Conservation (phyloP, 352 stramenopile genomes). For the Peronosclerospora sorghi region DNA sequence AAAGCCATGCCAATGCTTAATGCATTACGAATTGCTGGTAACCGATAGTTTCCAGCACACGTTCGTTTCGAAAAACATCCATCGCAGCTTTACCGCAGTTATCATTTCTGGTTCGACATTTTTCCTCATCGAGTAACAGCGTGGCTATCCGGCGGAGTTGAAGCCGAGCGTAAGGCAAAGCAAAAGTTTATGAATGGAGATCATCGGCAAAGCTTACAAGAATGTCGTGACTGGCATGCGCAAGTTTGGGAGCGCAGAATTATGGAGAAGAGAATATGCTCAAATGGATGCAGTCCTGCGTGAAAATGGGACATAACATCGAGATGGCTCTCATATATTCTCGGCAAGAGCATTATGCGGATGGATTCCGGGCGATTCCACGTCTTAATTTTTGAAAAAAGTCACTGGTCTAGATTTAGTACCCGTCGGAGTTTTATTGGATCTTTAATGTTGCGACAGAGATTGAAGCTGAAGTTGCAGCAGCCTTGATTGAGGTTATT, state of each 20-base stretch:
- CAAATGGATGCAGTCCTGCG: slow-evolving; percentile 32
- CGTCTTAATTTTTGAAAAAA: too few species aligned
- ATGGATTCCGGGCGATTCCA: slow-evolving; percentile 28
- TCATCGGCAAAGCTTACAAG: slow-evolving; percentile 43
- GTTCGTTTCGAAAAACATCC: slow-evolving; percentile 89
- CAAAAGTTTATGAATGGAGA: slow-evolving; percentile 59
- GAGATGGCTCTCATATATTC: slow-evolving; percentile 35
- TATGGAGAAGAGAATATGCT: slow-evolving; percentile 47
- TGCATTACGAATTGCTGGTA: slow-evolving; percentile 76
- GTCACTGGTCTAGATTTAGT: too few species aligned
- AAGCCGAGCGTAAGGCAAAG: slow-evolving; percentile 80
- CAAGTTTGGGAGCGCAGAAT: slow-evolving; percentile 53
- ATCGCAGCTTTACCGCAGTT: slow-evolving; percentile 78
- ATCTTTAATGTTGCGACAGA: too few species aligned
- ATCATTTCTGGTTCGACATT: slow-evolving; percentile 91
- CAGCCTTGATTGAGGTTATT: too few species aligned
- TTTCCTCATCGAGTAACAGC: slow-evolving; percentile 87
- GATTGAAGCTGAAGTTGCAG: too few species aligned
- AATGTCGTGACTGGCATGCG: slow-evolving; percentile 76
- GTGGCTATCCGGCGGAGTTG: slow-evolving; percentile 80
- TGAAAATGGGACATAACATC: slow-evolving; percentile 58
- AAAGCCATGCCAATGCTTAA: slow-evolving; percentile 69
- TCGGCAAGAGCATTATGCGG: slow-evolving; percentile 23
- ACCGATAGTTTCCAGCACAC: slow-evolving; percentile 85
- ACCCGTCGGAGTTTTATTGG: too few species aligned